Evolutionary conservation across 345 rosid genomes (phyloP).

Genomic region (Bruguiera parviflora): DNA sequence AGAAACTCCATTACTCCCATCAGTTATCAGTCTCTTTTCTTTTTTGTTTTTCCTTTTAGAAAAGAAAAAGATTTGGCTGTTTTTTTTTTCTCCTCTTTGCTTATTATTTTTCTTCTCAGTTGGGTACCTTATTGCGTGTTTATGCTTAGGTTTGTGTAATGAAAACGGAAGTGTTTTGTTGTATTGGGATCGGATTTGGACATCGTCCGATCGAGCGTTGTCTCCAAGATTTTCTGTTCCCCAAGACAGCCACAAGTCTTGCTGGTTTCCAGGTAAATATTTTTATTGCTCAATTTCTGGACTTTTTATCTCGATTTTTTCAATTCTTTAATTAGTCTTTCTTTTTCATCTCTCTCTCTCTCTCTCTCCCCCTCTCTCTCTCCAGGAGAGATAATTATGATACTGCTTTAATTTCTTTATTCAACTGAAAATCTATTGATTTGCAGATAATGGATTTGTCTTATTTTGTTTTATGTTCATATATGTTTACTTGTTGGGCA

Average conservation of each 20-base stretch:
- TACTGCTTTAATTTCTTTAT: slow-evolving; percentile 18
- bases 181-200: slow-evolving; percentile 38
- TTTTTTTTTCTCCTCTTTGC: background rate
- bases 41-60: slow-evolving; percentile 1
- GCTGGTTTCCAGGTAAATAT: slow-evolving; percentile 50
- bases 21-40: slow-evolving; percentile 18
- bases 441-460: slow-evolving; percentile 33
- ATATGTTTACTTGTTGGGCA: slow-evolving; percentile 1
- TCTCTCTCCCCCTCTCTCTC: slow-evolving; percentile 10
- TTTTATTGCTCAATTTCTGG: slow-evolving; percentile 29
- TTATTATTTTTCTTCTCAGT: slow-evolving; percentile 8
- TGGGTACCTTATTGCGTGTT: slow-evolving; percentile 5
- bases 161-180: slow-evolving; percentile 28
- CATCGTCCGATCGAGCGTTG: slow-evolving; percentile 41
- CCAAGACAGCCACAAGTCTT: slow-evolving; percentile 48
- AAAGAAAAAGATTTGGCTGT: background rate
- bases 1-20: slow-evolving; percentile 26
- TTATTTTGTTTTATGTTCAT: slow-evolving; percentile 4
- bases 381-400: slow-evolving; percentile 15
- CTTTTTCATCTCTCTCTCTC: slow-evolving; percentile 15
- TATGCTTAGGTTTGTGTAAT: slow-evolving; percentile 18
- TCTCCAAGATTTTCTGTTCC: slow-evolving; percentile 46
- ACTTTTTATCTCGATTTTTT: slow-evolving; percentile 13
- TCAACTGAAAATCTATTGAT: slow-evolving; percentile 17
- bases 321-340: slow-evolving; percentile 11